Conservation (phyloP, 1,284 basidiomycete species). For the Papiliotrema nemorosa region DNA sequence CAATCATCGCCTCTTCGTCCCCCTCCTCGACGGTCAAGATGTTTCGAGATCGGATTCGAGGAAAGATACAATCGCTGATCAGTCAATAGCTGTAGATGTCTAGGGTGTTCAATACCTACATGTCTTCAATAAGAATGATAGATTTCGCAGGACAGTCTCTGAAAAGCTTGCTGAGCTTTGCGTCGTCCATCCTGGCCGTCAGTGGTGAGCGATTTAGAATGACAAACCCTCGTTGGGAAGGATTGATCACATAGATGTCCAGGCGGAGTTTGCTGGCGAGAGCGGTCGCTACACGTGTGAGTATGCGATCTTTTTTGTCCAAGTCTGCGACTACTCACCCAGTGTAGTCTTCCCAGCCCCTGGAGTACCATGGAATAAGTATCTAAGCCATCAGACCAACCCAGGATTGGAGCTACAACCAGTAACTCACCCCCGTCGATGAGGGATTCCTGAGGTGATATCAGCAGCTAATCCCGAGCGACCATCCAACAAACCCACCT, state of each 20-base stretch:
- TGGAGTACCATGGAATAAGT: constrained; percentile 29
- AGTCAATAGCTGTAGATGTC: background rate
- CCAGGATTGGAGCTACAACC: background rate
- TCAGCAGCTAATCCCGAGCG: background rate
- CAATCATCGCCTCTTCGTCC: background rate
- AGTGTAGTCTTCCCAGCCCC: constrained; percentile 33
- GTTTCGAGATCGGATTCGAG: background rate
- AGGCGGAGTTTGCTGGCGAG: constrained; percentile 25
- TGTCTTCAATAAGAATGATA: constrained; percentile 35
- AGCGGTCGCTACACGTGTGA: constrained; percentile 19
- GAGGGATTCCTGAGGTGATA: constrained; percentile 29
- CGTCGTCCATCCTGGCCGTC: constrained; percentile 29
- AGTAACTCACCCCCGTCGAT: constrained; percentile 22
- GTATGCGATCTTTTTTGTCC: background rate
- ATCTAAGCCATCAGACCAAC: constrained; percentile 6
- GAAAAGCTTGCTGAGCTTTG: constrained; percentile 24
- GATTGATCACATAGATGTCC: constrained; percentile 32
- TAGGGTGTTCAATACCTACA: constrained; percentile 17
- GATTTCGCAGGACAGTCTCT: constrained; percentile 21
- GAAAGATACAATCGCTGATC: constrained; percentile 16
- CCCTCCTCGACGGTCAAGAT: background rate
- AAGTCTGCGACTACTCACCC: constrained; percentile 9
- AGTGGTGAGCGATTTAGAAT: background rate
- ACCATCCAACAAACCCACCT: no score
- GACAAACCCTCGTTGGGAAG: constrained; percentile 24